Base-by-base conservation (phyloP, 495 filamentous ascomycete genomes). In the Pyrenopolyporus hunteri region DNA sequence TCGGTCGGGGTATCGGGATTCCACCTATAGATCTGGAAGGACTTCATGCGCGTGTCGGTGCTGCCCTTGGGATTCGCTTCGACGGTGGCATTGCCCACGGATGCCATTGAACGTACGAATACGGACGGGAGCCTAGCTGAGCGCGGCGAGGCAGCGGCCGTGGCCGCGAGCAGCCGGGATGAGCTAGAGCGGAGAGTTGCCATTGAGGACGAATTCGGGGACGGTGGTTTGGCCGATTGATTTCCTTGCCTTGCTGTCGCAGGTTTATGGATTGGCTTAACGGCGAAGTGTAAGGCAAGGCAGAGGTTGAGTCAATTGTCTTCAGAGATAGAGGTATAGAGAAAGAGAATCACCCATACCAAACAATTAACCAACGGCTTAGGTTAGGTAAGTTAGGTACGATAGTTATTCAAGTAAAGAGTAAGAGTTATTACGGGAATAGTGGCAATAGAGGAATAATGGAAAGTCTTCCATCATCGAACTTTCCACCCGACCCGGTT, bases 1-100 rank as follows among this genome's bases (percentile, higher is more conserved):
- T 88, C 84, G 71, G 84, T 83, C 23, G 94, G 94, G 57, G 83
- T 79, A 73, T 98, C 94, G 33, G 94, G 94, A 73, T 95, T 95
- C 94, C 94, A 98, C 68, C 94, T 88, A 86, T 98, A 98, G 84
- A 98, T 86, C 76, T 97, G 89, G 86, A 98, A 98, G 54, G 90
- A 91, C 85, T 97, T 98, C 74, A 88, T 87, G 65, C 82, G 86
- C 45, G 87, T 73, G 16, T 82, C 70, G 44, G 81, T 75, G 47
- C 78, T 80, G 33, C 80, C 69, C 42, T 66, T 74, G 49, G 83
- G 86, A 62, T 87, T 82, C 66, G 83, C 72, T 52, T 81, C 75
- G 65, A 77, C 83, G 48, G 76, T 79, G 37, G 82, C 84, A 56
- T 61, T 74, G 54, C 71, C 73, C 46, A 73, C 72, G 56, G 71